Conservation (phyloP, 148 eudicot genomes). For the Drosera capensis region DNA sequence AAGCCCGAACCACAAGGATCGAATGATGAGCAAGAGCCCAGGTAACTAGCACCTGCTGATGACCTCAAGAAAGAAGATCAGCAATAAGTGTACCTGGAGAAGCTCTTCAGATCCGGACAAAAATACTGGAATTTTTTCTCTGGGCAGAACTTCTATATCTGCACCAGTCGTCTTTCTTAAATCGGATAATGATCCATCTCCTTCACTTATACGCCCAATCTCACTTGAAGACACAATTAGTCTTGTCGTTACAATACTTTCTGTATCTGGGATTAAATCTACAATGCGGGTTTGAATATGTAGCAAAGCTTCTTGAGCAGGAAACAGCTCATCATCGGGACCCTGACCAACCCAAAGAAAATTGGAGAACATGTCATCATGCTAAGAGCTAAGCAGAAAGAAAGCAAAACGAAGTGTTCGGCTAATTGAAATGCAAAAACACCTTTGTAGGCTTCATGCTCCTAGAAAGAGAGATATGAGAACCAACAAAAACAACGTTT, state of each 20-base stretch:
- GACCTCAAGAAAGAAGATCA: not conserved
- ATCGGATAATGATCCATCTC: constrained; percentile 43
- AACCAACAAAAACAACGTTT: too few relatives aligned
- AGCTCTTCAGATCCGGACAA: constrained; percentile 47
- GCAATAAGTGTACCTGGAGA: constrained; percentile 93
- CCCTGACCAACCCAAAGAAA: not conserved
- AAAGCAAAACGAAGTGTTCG: too few relatives aligned
- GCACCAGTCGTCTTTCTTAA: constrained; percentile 61
- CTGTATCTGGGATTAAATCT: constrained; percentile 71
- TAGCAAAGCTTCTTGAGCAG: constrained; percentile 70
- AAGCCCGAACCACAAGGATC: too few relatives aligned
- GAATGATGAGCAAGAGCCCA: not conserved
- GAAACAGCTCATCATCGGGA: not conserved
- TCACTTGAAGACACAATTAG: constrained; percentile 60
- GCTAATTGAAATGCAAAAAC: too few relatives aligned
- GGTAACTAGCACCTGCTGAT: not conserved
- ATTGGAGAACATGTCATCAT: not conserved
- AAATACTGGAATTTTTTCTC: constrained; percentile 55
- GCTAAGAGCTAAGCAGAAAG: too few relatives aligned
- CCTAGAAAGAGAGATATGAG: too few relatives aligned
- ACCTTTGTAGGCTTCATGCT: too few relatives aligned
- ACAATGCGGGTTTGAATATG: constrained; percentile 89
- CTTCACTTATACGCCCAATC: constrained; percentile 49
- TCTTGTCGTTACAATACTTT: constrained; percentile 77
- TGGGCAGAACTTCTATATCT: constrained; percentile 55